A percentile compares a stretch with the other conserved stretches of the same genome.
These are phyloP conservation scores for Andrographis paniculata DNA, from an alignment of 305 asterid species.

Conservation along the genomic window DNA sequence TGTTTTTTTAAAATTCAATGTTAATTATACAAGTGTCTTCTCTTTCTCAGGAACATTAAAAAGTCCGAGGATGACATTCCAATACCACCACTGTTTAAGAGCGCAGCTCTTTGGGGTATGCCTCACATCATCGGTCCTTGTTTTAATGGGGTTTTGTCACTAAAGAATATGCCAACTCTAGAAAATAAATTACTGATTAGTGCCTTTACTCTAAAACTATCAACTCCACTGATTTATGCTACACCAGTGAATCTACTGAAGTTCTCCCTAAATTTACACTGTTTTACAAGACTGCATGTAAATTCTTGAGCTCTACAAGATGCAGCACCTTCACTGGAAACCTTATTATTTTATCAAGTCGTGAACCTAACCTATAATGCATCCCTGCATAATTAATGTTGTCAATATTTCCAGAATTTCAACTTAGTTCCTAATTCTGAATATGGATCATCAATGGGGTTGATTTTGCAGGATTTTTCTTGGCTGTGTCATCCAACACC, in stretches of 20 bases:
- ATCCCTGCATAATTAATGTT: too few species aligned
- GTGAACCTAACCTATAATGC: too few species aligned
- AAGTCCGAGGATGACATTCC: conserved; percentile 52
- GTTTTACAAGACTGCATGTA: too few species aligned
- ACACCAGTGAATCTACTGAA: not conserved
- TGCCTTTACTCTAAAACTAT: conserved; percentile 4
- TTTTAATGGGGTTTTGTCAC: conserved; percentile 1
- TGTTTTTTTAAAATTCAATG: too few species aligned
- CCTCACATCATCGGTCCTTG: conserved; percentile 17
- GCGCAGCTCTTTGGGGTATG: conserved; percentile 96
- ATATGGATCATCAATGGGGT: too few species aligned
- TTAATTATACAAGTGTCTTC: too few species aligned
- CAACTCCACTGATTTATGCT: not conserved
- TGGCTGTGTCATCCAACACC: conserved; percentile 90
- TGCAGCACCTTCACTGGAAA: too few species aligned
- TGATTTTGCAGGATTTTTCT: conserved; percentile 54
- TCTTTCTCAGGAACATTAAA: too few species aligned
- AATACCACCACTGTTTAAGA: conserved; percentile 87
- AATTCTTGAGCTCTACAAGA: too few species aligned
- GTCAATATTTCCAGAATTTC: not conserved
- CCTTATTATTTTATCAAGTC: too few species aligned
- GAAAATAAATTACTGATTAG: not conserved
- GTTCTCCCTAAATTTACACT: too few species aligned
- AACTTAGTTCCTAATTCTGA: not conserved
- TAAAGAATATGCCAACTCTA: not conserved